Base-by-base conservation (phyloP, 1,284 basidiomycete genomes). In the Cutaneotrichosporon sp. region DNA sequence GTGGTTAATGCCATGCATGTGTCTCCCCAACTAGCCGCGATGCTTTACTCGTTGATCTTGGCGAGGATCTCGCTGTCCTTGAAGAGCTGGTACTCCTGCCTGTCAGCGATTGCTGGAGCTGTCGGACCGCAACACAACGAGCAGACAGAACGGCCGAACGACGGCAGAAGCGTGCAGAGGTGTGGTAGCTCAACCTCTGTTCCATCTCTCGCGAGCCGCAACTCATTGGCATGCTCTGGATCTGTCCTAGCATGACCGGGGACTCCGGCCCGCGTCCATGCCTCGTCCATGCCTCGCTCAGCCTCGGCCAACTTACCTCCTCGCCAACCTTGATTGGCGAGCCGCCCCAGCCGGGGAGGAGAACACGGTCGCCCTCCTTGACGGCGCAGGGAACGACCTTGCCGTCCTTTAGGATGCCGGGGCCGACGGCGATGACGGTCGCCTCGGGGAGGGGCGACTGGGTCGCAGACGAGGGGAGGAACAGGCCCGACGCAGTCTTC, bases 311-410 rank as follows among this genome's bases (percentile, higher is more conserved):
- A 82, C 87, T 64, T 68, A 91, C 92, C 72, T 97, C 93, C 27
- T 98, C 94, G 53, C 92, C 93, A 49, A 98, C 84, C 78, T 97
- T 98, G 78, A 98, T 93, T 17, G 88, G 76, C 75, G 86, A 92
- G 16, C 94, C 94, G 52, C 94, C 94, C 89, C 93, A 98, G 22
- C 88, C 88, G 8, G 94, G 94, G 5, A 98, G 79, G 49, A 98
- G 80, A 9, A 97, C 92, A 34, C 88, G 83, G 79, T 97, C 94
- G 43, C 94, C 94, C 26, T 85, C 80, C 78, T 88, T 84, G 52
- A 97, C 92, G 33, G 79, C 76, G 22, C 85, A 82, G 11, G 92
- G 88, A n/a, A 87, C 76, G 17, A 94, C 55, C 32, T 81, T 76
- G 42, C 94, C 93, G 6, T 90, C 83, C 79, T 90, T 90, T 79